phyloP scores from a whole-genome alignment of 2,329 filamentous ascomycete genomes.

The Xylaria sp. region DNA sequence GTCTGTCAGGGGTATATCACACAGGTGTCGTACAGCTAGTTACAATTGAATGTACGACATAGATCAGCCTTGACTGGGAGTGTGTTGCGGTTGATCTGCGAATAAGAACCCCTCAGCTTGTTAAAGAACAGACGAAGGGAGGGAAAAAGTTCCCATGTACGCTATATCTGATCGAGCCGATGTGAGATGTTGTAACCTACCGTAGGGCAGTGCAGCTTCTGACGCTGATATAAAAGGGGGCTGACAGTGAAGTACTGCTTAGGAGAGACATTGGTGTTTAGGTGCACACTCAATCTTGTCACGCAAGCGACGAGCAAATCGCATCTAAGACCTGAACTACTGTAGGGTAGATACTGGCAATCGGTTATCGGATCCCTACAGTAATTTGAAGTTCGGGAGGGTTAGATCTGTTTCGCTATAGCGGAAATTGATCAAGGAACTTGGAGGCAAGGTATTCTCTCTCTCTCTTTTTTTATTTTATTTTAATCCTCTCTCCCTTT shows the following conservation, averaged over 20 bases:
- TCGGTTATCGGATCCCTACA: conserved; percentile 8
- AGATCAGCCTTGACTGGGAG: background rate
- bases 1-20: background rate
- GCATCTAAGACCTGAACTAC: background rate
- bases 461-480: background rate
- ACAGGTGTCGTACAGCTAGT: background rate
- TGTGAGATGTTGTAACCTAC: background rate
- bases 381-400: background rate
- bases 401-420: background rate
- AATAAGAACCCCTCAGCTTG: conserved; percentile 10
- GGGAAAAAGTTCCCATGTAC: background rate
- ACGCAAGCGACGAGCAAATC: background rate
- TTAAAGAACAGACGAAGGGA: background rate
- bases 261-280: background rate
- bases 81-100: conserved; percentile 3
- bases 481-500: background rate
- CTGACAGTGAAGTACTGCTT: conserved; percentile 15
- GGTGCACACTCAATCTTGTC: background rate
- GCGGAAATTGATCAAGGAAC: conserved; percentile 4
- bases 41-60: background rate
- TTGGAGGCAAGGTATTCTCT: background rate
- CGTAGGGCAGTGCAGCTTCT: conserved; percentile 1
- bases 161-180: conserved; percentile 3
- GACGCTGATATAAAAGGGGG: conserved; percentile 14
- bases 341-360: background rate